These are phyloP conservation scores for Cyclotella baltica DNA, from an alignment of 108 stramenopile genomes.

Conservation along the genomic window DNA sequence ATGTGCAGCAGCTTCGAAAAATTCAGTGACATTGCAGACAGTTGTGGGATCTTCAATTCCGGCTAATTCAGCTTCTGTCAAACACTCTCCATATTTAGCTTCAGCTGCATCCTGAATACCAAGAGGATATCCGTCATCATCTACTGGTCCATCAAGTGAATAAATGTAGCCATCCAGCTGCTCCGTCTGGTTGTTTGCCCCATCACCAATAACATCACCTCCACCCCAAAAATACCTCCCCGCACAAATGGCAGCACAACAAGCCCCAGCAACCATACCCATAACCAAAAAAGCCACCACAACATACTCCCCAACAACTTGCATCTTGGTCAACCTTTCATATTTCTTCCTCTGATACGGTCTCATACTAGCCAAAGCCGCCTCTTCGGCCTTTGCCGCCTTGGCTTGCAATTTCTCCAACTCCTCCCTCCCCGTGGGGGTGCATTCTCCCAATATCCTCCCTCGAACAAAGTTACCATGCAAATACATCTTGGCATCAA, in stretches of 20 bases:
- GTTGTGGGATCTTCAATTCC: constrained; percentile 34
- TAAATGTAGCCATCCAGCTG: constrained; percentile 41
- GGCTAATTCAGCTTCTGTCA: constrained; percentile 24
- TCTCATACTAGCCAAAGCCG: constrained; percentile 42
- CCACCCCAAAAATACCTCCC: constrained; percentile 17
- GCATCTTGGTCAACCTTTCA: constrained; percentile 30
- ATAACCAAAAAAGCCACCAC: constrained; percentile 24
- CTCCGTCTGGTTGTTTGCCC: neutral
- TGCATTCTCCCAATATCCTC: constrained; percentile 13
- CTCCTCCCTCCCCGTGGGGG: neutral
- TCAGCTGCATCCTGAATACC: constrained; percentile 29
- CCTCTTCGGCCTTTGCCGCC: constrained; percentile 38
- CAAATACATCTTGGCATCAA: constrained; percentile 8
- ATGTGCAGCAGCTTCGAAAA: constrained; percentile 20
- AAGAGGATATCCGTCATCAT: constrained; percentile 41
- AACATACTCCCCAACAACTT: constrained; percentile 2
- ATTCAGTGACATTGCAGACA: constrained; percentile 27
- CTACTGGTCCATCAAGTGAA: constrained; percentile 43
- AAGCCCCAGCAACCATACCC: constrained; percentile 30
- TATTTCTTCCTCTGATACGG: constrained; percentile 42
- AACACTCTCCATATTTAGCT: constrained; percentile 40
- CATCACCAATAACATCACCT: neutral
- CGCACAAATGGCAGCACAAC: constrained; percentile 12
- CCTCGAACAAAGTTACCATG: constrained; percentile 20
- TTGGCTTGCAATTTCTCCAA: constrained; percentile 27